Conservation (phyloP, 331 rosid genomes). For the Acacia pycnantha region DNA sequence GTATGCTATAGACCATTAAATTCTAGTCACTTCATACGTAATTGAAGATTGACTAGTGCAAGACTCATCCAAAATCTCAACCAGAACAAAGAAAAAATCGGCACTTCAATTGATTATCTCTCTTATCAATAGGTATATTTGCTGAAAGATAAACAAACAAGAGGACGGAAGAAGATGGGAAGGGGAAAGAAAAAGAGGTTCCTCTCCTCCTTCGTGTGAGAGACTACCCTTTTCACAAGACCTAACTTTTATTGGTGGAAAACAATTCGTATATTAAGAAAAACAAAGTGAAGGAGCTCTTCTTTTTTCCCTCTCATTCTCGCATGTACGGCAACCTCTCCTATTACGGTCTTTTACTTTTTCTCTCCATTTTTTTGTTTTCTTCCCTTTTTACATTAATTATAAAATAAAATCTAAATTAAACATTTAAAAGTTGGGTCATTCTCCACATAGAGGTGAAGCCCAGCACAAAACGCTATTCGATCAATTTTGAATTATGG, state of each 20-base stretch:
- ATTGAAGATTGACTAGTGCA: not conserved
- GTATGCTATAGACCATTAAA: not conserved
- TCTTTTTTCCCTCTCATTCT: not conserved
- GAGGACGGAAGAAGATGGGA: no score
- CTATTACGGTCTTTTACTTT: not conserved
- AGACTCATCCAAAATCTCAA: not conserved
- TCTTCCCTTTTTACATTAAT: no score
- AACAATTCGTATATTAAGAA: no score
- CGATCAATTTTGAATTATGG: not conserved
- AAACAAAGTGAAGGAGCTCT: not conserved
- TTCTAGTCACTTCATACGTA: no score
- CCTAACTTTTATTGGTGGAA: no score
- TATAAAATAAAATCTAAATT: no score
- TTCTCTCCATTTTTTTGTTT: no score
- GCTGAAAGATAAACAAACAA: not conserved
- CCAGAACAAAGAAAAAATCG: no score
- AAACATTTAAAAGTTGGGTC: not conserved
- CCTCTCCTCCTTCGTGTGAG: no score
- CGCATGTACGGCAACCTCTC: not conserved
- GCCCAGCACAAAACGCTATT: not conserved
- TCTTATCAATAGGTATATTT: not conserved
- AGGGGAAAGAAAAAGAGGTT: no score
- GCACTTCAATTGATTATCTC: not conserved
- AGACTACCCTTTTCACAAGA: no score
- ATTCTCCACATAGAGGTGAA: not conserved